Conservation (phyloP, 129 eudicot genomes). For the Artemisia argyi region DNA sequence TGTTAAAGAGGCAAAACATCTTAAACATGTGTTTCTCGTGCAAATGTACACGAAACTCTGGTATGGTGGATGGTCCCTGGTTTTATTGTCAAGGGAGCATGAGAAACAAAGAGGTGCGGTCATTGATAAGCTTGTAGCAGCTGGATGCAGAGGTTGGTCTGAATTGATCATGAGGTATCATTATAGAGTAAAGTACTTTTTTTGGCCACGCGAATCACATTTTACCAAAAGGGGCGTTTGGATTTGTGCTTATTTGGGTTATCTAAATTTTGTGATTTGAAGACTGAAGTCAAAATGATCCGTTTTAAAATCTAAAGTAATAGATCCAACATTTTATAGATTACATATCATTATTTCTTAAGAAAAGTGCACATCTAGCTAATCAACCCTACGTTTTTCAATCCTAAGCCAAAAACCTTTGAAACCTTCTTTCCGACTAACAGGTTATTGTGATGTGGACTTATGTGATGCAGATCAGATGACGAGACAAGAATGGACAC, state of each 20-base stretch:
- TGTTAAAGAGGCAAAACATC: constrained; percentile 32
- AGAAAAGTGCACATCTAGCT: too few relatives aligned
- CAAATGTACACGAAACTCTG: constrained; percentile 44
- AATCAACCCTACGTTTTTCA: too few relatives aligned
- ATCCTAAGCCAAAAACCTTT: too few relatives aligned
- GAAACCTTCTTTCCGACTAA: neutral
- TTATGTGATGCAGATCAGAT: constrained; percentile 36
- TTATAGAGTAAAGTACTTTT: neutral
- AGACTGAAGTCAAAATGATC: too few relatives aligned
- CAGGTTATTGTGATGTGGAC: neutral
- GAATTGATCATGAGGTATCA: constrained; percentile 54
- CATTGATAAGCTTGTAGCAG: constrained; percentile 37
- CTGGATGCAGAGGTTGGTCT: constrained; percentile 52
- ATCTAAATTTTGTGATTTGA: neutral
- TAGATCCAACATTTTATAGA: too few relatives aligned
- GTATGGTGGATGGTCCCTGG: constrained; percentile 45
- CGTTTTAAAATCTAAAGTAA: too few relatives aligned
- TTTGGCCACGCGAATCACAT: neutral
- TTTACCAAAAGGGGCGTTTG: neutral
- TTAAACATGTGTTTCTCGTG: constrained; percentile 22
- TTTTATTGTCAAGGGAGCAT: constrained; percentile 47
- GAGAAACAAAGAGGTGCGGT: constrained; percentile 38
- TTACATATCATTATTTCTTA: too few relatives aligned
- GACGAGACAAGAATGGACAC: constrained; percentile 40
- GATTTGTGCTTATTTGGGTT: neutral